phyloP scores from a whole-genome alignment of 2,329 filamentous ascomycete species.

The Septoria linicola region DNA sequence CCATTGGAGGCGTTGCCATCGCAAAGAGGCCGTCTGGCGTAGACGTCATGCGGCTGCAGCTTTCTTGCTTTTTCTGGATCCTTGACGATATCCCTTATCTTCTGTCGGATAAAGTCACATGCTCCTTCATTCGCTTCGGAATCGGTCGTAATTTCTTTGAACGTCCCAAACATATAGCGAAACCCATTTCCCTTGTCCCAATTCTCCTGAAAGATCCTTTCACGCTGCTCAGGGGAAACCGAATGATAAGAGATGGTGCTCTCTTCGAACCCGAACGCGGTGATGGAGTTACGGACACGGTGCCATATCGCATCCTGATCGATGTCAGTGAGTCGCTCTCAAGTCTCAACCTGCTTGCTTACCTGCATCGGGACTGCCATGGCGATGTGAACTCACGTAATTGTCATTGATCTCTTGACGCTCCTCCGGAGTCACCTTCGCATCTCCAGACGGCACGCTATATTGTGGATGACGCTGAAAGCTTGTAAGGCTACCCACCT shows the following conservation, averaged over 20 bases:
- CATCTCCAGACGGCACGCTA: conserved; percentile 38
- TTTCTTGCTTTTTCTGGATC: conserved; percentile 53
- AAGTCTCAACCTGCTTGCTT: too few species aligned
- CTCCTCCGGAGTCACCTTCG: conserved; percentile 32
- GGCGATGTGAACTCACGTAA: background rate
- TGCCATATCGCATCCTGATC: conserved; percentile 33
- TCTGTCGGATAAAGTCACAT: conserved; percentile 58
- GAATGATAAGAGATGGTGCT: conserved; percentile 27
- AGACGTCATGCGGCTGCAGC: conserved; percentile 53
- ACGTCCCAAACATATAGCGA: conserved; percentile 53
- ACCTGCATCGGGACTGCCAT: too few species aligned
- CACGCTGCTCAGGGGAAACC: conserved; percentile 40
- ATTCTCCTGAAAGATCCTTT: conserved; percentile 49
- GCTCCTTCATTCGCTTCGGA: conserved; percentile 52
- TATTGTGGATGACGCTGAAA: conserved; percentile 44
- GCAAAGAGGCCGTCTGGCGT: conserved; percentile 43
- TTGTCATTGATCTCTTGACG: conserved; percentile 21
- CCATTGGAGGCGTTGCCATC: conserved; percentile 42
- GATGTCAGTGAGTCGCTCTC: too few species aligned
- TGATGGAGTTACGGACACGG: conserved; percentile 31
- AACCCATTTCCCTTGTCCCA: conserved; percentile 55
- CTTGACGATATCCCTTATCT: conserved; percentile 51
- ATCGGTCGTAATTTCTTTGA: conserved; percentile 53
- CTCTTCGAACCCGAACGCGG: conserved; percentile 40
- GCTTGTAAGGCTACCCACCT: conserved; percentile 33